These are phyloP conservation scores for Metahyphopichia silvanorum DNA, from an alignment of 805 yeast genomes.

Conservation along the genomic window DNA sequence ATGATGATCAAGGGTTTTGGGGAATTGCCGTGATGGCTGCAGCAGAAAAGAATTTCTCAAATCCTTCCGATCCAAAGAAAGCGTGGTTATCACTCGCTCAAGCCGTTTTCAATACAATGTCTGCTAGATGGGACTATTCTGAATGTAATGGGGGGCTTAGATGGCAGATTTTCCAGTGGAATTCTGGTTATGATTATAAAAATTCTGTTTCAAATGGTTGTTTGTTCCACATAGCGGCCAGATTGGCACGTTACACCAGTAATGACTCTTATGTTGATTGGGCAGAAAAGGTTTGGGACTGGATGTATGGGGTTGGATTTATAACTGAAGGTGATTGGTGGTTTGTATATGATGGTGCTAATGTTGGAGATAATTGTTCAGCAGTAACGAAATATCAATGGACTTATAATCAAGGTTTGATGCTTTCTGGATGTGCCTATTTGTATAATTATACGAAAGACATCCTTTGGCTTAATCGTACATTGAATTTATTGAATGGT, in stretches of 20 bases:
- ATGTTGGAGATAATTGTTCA: conserved; percentile 58
- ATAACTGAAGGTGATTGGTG: conserved; percentile 43
- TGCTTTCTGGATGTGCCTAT: conserved; percentile 78
- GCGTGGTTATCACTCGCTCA: conserved; percentile 41
- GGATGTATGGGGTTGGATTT: conserved; percentile 42
- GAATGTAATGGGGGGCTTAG: conserved; percentile 42
- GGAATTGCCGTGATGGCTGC: conserved; percentile 91
- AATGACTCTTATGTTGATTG: conserved; percentile 38
- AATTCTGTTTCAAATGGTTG: conserved; percentile 45
- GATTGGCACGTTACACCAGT: conserved; percentile 41
- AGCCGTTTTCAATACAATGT: conserved; percentile 44
- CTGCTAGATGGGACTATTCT: conserved; percentile 39
- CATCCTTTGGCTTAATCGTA: conserved; percentile 61
- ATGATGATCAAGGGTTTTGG: conserved; percentile 98
- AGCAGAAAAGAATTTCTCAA: conserved; percentile 81
- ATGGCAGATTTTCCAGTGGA: conserved; percentile 50
- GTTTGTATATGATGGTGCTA: conserved; percentile 76
- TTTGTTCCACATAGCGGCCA: conserved; percentile 42
- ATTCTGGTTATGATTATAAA: conserved; percentile 44
- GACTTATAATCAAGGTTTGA: conserved; percentile 83
- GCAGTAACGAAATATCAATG: conserved; percentile 60
- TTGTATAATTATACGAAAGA: conserved; percentile 71
- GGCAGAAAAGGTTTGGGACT: conserved; percentile 43
- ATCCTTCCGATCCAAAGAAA: conserved; percentile 34
- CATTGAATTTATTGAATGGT: conserved; percentile 54